Evolutionary conservation across 169 alveolate species (phyloP).

Genomic region (Perkinsus olseni): DNA sequence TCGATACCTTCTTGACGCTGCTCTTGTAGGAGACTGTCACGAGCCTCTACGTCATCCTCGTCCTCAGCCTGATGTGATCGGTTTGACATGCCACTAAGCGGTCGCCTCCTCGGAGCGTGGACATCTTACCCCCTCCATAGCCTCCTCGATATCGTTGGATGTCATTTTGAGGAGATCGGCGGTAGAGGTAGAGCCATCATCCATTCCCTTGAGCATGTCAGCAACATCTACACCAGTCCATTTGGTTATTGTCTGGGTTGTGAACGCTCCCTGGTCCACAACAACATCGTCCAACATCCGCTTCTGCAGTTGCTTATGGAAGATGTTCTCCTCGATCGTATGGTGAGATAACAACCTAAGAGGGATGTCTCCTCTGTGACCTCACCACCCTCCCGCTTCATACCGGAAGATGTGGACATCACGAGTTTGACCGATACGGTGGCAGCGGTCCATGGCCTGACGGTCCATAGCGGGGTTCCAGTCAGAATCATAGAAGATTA

Average conservation of each 20-base stretch:
- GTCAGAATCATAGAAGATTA: slow-evolving; percentile 96
- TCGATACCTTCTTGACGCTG: not conserved
- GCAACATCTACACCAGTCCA: not conserved
- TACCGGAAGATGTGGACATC: slow-evolving; percentile 90
- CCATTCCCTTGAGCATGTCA: not conserved
- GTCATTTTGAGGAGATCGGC: not conserved
- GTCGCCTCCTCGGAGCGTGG: not conserved
- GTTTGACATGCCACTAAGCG: not conserved
- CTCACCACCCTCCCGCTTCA: not conserved
- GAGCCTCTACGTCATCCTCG: not conserved
- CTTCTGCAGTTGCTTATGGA: slow-evolving; percentile 90
- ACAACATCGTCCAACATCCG: slow-evolving; percentile 90
- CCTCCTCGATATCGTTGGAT: not conserved
- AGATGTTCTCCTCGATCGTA: slow-evolving; percentile 95
- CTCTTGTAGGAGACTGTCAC: not conserved
- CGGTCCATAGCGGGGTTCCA: slow-evolving; percentile 99
- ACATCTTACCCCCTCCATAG: not conserved
- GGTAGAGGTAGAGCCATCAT: not conserved
- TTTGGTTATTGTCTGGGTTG: not conserved
- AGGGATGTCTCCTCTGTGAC: not conserved
- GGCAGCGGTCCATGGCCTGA: slow-evolving; percentile 98
- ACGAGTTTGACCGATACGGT: slow-evolving; percentile 95
- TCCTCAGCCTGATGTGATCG: not conserved
- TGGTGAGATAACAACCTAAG: slow-evolving; percentile 71
- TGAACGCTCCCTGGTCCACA: slow-evolving; percentile 91